phyloP scores from a whole-genome alignment of 805 yeast species.

The Schwanniomyces yamadae region DNA sequence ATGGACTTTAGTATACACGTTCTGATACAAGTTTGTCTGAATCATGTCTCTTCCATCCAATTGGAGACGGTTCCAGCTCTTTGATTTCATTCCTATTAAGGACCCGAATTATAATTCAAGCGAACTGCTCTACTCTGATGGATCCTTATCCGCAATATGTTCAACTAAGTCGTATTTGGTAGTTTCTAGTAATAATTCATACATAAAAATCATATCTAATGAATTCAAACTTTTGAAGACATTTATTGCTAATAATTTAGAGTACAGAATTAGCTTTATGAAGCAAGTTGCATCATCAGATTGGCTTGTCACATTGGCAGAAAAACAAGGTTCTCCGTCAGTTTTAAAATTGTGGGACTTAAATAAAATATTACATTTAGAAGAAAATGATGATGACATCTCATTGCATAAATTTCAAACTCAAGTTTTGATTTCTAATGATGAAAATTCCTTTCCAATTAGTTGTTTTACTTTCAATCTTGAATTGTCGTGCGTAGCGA shows the following conservation, averaged over 20 bases:
- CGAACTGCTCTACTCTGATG: conserved; percentile 75
- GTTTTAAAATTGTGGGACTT: conserved; percentile 74
- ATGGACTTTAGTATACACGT: too few relatives aligned
- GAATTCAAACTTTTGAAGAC: conserved; percentile 46
- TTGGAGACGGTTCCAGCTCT: conserved; percentile 86
- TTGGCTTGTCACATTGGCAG: conserved; percentile 70
- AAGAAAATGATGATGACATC: conserved; percentile 19
- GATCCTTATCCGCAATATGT: conserved; percentile 62
- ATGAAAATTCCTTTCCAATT: conserved; percentile 75
- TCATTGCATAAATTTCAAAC: conserved; percentile 52
- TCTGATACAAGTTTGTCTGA: too few relatives aligned
- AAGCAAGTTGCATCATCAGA: conserved; percentile 47
- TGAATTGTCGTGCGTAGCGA: conserved; percentile 62
- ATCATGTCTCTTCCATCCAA: conserved; percentile 10
- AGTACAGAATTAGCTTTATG: conserved; percentile 62
- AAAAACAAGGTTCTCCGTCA: conserved; percentile 68
- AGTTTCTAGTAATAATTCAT: conserved; percentile 54
- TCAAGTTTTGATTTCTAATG: conserved; percentile 62
- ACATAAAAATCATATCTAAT: conserved; percentile 55
- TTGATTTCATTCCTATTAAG: conserved; percentile 75
- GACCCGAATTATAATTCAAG: conserved; percentile 73
- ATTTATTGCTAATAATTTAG: conserved; percentile 65
- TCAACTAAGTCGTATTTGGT: conserved; percentile 57
- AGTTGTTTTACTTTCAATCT: conserved; percentile 57
- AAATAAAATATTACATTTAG: conserved; percentile 40